Base-by-base conservation (phyloP, 768 basidiomycete species). In the Mycena epipterygia region DNA sequence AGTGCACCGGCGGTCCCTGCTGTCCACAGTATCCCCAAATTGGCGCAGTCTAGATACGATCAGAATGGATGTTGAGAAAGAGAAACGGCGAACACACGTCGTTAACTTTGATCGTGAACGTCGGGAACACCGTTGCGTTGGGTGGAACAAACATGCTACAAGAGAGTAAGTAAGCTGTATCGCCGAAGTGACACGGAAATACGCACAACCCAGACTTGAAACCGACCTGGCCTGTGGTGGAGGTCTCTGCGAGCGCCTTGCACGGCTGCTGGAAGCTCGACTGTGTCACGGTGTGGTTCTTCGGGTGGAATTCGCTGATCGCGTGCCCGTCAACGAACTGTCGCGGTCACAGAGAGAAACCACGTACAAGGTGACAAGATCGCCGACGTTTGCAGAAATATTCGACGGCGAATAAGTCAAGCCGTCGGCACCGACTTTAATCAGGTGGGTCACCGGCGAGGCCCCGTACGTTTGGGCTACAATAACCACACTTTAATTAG, bases 1-100 rank as follows among this genome's bases (percentile, higher is more conserved):
- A 87, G 76, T 87, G 68, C 2, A 52, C 41, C 2, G 58, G 48
- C 21, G 49, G 87, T 56, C 74, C 77, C 14, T 67, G 35, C 66
- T 86, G 84, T 8, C 75, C 77, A 71, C 86, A 86, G 77, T 80
- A 85, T 5, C 79, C 82, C 86, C 84, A 86, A 73, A 87, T 73
- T 6, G 72, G 72, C 29, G 51, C 57, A 1, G 72, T 73, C 72
- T 2, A 61, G 17, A 27, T 25, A 42, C 29, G 16, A 33, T 29
- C 29, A 39, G 32, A 53, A 8, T 44, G 63, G 25, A 23, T 32
- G 17, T 11, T 5, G 29, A 14, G 42, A 21, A 48, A 35, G 41
- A 46, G 30, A 3, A 29, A 42, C 23, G 19, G 56, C 7, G 7
- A 33, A 17, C 68, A 3, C 30, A 75, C 78, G 74, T 86, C 82